These are phyloP conservation scores for Globisporangium perplexum DNA, from an alignment of 352 stramenopile genomes.

Conservation along the genomic window DNA sequence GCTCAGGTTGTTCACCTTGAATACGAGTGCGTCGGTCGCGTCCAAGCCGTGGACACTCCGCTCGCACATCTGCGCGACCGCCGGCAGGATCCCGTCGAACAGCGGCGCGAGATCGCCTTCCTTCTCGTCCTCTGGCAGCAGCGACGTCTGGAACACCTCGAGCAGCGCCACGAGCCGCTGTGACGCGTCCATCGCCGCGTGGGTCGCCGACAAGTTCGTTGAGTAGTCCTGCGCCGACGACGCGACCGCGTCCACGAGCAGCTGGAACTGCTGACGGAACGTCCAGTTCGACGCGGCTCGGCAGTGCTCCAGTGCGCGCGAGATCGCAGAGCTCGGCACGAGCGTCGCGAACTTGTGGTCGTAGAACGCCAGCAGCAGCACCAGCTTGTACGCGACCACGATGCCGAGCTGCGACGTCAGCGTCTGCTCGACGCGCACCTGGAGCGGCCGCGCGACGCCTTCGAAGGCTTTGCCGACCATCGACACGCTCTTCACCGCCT, in stretches of 20 bases:
- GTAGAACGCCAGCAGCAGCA: slow-evolving; percentile 68
- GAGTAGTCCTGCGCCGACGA: slow-evolving; percentile 50
- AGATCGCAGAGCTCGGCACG: slow-evolving; percentile 26
- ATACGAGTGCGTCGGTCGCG: slow-evolving; percentile 48
- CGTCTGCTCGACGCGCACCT: slow-evolving; percentile 65
- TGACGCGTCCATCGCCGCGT: slow-evolving; percentile 46
- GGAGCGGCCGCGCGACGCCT: slow-evolving; percentile 45
- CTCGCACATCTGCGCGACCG: slow-evolving; percentile 45
- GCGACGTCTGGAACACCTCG: slow-evolving; percentile 52
- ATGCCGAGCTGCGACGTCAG: slow-evolving; percentile 45
- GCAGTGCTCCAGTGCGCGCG: slow-evolving; percentile 30
- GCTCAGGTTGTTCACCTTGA: slow-evolving; percentile 71
- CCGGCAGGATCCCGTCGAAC: slow-evolving; percentile 42
- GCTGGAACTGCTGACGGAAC: slow-evolving; percentile 51
- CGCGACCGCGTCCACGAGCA: slow-evolving; percentile 39
- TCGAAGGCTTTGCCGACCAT: slow-evolving; percentile 62
- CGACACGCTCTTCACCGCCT: slow-evolving; percentile 9
- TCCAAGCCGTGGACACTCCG: slow-evolving; percentile 32
- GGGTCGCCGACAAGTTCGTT: slow-evolving; percentile 49
- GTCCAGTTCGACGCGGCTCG: slow-evolving; percentile 30
- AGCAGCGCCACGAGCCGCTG: slow-evolving; percentile 52
- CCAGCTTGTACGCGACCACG: slow-evolving; percentile 55
- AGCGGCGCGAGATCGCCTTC: slow-evolving; percentile 44
- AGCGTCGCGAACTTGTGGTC: slow-evolving; percentile 49
- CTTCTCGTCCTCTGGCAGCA: slow-evolving; percentile 45